A percentile compares a stretch with the other conserved stretches of the same genome.
These are phyloP conservation scores for Polyporus tsugae DNA, from an alignment of 1,284 basidiomycete species.

Conservation along the genomic window DNA sequence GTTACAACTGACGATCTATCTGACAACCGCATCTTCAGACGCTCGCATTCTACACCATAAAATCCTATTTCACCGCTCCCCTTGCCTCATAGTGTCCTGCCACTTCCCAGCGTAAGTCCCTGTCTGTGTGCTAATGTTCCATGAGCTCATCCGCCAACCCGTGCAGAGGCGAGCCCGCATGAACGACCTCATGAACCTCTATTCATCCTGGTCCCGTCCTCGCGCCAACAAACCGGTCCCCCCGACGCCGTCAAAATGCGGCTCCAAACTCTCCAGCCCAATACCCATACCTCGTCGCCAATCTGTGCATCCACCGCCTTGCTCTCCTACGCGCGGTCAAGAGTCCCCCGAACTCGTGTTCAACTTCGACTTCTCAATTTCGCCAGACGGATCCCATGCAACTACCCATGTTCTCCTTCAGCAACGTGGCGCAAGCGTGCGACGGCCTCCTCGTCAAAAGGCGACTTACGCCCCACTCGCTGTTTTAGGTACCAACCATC, in stretches of 20 bases:
- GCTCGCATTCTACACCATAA: slow-evolving; percentile 11
- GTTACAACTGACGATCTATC: not conserved
- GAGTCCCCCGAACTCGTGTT: slow-evolving; percentile 34
- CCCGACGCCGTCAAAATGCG: not conserved
- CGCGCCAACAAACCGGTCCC: not conserved
- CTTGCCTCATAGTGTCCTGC: not conserved
- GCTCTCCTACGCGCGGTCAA: slow-evolving; percentile 26
- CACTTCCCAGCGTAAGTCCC: slow-evolving; percentile 4
- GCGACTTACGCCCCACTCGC: slow-evolving; percentile 19
- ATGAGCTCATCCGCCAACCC: not conserved
- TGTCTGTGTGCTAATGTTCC: no score
- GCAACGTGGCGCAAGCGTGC: slow-evolving; percentile 25
- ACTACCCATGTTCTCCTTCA: slow-evolving; percentile 24
- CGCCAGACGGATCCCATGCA: slow-evolving; percentile 25
- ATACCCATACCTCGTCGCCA: slow-evolving; percentile 35
- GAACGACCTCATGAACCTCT: slow-evolving; percentile 6
- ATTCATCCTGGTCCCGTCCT: slow-evolving; percentile 9
- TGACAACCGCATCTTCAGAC: slow-evolving; percentile 12
- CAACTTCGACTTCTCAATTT: slow-evolving; percentile 35
- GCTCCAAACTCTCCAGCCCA: slow-evolving; percentile 22
- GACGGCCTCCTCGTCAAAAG: slow-evolving; percentile 29
- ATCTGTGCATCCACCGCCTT: slow-evolving; percentile 25
- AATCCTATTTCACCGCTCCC: not conserved
- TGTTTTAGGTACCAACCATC: slow-evolving; percentile 7
- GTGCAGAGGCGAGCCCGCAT: not conserved